These are phyloP conservation scores for Leucogyrophana mollusca DNA, from an alignment of 768 basidiomycete genomes.

Conservation along the genomic window DNA sequence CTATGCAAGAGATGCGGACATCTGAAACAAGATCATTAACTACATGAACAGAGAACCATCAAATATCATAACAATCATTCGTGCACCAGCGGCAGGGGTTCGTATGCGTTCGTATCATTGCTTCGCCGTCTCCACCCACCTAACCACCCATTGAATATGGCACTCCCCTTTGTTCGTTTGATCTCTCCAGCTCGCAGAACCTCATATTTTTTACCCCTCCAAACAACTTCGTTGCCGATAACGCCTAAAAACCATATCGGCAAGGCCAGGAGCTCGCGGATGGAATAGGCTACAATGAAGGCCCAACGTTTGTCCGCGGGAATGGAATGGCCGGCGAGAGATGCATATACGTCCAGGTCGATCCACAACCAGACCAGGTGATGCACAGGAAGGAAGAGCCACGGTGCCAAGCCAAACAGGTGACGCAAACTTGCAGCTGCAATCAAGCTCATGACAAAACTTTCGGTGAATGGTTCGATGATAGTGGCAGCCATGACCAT, in stretches of 20 bases:
- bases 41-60: too few relatives aligned
- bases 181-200: slow-evolving; percentile 77
- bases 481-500: slow-evolving; percentile 89
- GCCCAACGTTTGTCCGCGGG: slow-evolving; percentile 44
- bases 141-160: slow-evolving; percentile 22
- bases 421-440: slow-evolving; percentile 53
- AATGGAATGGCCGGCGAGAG: slow-evolving; percentile 67
- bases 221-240: slow-evolving; percentile 75
- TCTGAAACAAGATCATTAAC: too few relatives aligned
- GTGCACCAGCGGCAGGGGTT: slow-evolving; percentile 12
- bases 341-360: slow-evolving; percentile 81
- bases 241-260: slow-evolving; percentile 89
- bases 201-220: slow-evolving; percentile 82
- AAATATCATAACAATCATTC: neutral
- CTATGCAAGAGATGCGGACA: slow-evolving; percentile 28
- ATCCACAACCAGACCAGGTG: slow-evolving; percentile 69
- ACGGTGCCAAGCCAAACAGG: slow-evolving; percentile 49
- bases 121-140: slow-evolving; percentile 18
- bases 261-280: slow-evolving; percentile 78
- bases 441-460: slow-evolving; percentile 66
- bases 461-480: slow-evolving; percentile 92
- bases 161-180: slow-evolving; percentile 23
- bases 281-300: slow-evolving; percentile 78
- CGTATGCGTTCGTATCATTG: slow-evolving; percentile 13
- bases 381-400: slow-evolving; percentile 58